A percentile compares a stretch with the other conserved stretches of the same genome.
Evolutionary conservation across 2,329 filamentous ascomycete species (phyloP).

Genomic region (Polytolypa hystricis): DNA sequence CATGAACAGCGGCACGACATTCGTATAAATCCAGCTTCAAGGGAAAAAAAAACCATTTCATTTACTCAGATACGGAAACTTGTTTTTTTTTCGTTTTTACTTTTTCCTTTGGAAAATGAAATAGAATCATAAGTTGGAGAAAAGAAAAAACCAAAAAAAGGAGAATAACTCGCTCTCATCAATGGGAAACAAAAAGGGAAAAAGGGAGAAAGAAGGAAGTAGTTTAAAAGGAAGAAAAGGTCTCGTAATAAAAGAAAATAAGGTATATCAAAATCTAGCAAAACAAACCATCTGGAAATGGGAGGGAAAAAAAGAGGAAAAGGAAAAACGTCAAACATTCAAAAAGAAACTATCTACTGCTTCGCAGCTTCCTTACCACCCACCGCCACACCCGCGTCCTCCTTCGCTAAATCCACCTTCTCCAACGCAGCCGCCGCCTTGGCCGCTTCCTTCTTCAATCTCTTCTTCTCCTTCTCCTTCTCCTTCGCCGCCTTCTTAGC

Average conservation of each 20-base stretch:
- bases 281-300: too few relatives aligned
- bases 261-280: slow-evolving; percentile 24
- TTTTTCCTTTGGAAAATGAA: background rate
- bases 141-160: background rate
- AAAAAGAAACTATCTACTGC: too few relatives aligned
- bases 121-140: background rate
- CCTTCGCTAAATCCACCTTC: slow-evolving; percentile 19
- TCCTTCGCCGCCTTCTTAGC: slow-evolving; percentile 28
- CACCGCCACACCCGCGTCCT: slow-evolving; percentile 30
- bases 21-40: background rate
- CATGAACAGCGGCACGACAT: background rate
- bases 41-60: background rate
- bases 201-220: background rate
- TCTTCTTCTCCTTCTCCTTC: slow-evolving; percentile 19
- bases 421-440: slow-evolving; percentile 29
- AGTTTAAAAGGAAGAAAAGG: background rate
- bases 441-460: slow-evolving; percentile 6
- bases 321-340: too few relatives aligned
- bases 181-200: background rate
- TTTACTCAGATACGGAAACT: background rate
- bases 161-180: background rate
- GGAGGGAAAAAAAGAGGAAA: too few relatives aligned
- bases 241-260: background rate
- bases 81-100: background rate
- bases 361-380: slow-evolving; percentile 32